Evolutionary conservation across 2,329 filamentous ascomycete species (phyloP), one percentile per base, ranked within the genome.

Genomic region (Fusarium ramigenum): DNA sequence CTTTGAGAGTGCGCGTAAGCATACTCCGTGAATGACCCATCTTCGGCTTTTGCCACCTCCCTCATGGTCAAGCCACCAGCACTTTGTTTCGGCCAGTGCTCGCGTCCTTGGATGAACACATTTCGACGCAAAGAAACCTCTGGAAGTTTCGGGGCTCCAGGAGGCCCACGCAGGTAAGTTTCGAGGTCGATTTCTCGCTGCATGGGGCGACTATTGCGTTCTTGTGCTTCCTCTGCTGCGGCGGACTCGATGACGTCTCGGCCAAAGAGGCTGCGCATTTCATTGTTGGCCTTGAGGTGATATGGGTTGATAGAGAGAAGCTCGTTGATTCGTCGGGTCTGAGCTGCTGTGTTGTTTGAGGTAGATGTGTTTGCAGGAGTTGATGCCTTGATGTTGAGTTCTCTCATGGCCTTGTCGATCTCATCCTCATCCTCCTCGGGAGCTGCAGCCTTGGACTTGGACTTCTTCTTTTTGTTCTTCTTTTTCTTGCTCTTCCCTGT

Each of bases 51-150:
- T 50, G 81, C 81, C 21, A 88, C 63, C 69, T 85, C 84, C 76
- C 92, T 90, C 95, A 99, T 97, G 14, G 91, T 91, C 62, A 99
- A 85, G 0, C 96, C 96, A 21, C 93, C 93, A 39, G 93, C 91
- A 3, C 94, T 90, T 58, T 91, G 91, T 37, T 90, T 87, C 7
- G 95, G 95, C 95, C 95, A 98, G 57, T 93, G 90, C 72, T 96
- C 94, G 78, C 94, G 95, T 53, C 93, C 94, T 75, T 95, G 93
- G 67, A 97, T 90, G 78, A 97, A 96, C 18, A 93, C 87, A 78
- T 97, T 98, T 40, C 92, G 89, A 49, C 93, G 89, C 36, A 93
- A 85, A 25, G 92, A 91, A 37, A 94, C 86, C 59, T 94, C 91
- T 2, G 91, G 89, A 58, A 96, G 86, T 75, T 89, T 91, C 75